Conservation (phyloP, 345 rosid species). For the Barbarea vulgaris region DNA sequence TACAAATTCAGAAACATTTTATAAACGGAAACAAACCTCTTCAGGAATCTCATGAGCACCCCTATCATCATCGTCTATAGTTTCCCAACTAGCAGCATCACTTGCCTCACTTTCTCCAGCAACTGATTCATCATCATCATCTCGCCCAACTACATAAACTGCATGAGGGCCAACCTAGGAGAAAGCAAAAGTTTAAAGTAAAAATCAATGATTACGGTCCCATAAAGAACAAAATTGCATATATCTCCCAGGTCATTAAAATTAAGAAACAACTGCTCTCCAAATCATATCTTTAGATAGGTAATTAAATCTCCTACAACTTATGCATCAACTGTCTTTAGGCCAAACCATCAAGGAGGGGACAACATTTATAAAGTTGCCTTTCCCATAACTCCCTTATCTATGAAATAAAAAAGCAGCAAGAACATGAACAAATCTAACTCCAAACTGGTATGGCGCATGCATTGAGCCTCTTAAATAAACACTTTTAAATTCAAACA, state of each 20-base stretch:
- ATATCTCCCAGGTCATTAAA: slow-evolving; percentile 6
- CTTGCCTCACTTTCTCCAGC: slow-evolving; percentile 87
- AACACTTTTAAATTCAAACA: not conserved
- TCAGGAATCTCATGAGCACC: slow-evolving; percentile 57
- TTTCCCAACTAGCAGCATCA: slow-evolving; percentile 99
- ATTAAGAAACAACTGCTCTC: not conserved
- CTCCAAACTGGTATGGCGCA: not conserved
- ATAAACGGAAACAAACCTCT: slow-evolving; percentile 63
- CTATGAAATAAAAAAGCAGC: not conserved
- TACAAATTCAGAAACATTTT: slow-evolving; percentile 9
- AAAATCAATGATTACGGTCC: slow-evolving; percentile 20
- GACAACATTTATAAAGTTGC: not conserved
- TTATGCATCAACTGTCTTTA: slow-evolving; percentile 8
- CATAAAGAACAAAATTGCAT: slow-evolving; percentile 18
- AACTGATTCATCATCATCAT: slow-evolving; percentile 83
- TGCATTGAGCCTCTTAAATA: not conserved
- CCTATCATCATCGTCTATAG: slow-evolving; percentile 71
- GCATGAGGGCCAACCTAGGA: slow-evolving; percentile 98
- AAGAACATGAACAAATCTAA: slow-evolving; percentile 2
- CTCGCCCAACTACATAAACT: slow-evolving; percentile 93
- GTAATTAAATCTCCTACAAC: slow-evolving; percentile 10
- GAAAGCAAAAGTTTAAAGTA: slow-evolving; percentile 26
- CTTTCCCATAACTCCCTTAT: not conserved
- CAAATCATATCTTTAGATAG: not conserved
- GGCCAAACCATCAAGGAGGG: slow-evolving; percentile 7